Conservation (phyloP, 495 filamentous ascomycete genomes). For the Penicillium pulvis region DNA sequence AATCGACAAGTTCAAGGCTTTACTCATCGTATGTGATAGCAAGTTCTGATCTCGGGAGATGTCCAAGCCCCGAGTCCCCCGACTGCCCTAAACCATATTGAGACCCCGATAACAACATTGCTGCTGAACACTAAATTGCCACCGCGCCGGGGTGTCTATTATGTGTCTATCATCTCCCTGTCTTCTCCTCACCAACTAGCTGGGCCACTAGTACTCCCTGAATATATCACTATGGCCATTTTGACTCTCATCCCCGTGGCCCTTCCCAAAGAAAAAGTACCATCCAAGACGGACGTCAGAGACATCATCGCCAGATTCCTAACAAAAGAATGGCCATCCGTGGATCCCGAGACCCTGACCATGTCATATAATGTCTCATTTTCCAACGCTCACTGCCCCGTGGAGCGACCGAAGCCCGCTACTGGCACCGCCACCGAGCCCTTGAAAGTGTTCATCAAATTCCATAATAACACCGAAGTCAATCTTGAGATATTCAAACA, state of each 20-base stretch:
- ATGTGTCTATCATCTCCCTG: too few relatives aligned
- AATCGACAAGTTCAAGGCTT: too few relatives aligned
- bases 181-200: too few relatives aligned
- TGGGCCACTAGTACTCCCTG: too few relatives aligned
- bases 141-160: too few relatives aligned
- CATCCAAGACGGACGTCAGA: constrained; percentile 22
- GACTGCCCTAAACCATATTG: not conserved
- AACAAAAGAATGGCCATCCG: constrained; percentile 28
- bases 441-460: constrained; percentile 32
- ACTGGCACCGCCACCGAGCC: constrained; percentile 18
- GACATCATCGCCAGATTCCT: constrained; percentile 29
- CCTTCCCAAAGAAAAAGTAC: constrained; percentile 23
- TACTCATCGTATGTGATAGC: not conserved
- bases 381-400: constrained; percentile 28
- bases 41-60: not conserved
- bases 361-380: constrained; percentile 25
- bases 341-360: constrained; percentile 27
- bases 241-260: constrained; percentile 19
- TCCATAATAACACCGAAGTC: constrained; percentile 17
- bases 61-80: not conserved
- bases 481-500: constrained; percentile 26
- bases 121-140: too few relatives aligned
- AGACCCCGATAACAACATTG: not conserved
- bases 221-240: constrained; percentile 21
- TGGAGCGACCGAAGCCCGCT: constrained; percentile 24